A percentile compares a stretch with the other conserved stretches of the same genome.
These are phyloP conservation scores for Fusarium virguliforme DNA, from an alignment of 2,329 filamentous ascomycete species.

Conservation along the genomic window DNA sequence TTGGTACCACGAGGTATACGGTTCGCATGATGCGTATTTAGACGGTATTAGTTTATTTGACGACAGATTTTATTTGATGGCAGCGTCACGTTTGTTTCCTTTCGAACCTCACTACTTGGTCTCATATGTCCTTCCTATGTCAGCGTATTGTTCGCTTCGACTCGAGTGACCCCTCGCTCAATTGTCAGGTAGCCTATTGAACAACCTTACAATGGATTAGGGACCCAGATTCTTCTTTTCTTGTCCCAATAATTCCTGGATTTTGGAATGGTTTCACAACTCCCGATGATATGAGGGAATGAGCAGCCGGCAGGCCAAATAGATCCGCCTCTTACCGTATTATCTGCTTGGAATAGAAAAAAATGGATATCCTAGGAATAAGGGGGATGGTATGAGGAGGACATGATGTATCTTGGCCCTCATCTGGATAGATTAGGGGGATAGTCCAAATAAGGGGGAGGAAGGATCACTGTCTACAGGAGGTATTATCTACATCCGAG, in stretches of 20 bases:
- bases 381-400: constrained; percentile 32
- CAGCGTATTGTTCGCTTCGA: constrained; percentile 21
- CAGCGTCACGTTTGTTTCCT: not conserved
- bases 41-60: constrained; percentile 45
- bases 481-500: constrained; percentile 30
- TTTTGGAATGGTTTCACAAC: constrained; percentile 40
- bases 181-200: too few relatives aligned
- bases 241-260: not conserved
- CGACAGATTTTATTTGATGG: constrained; percentile 36
- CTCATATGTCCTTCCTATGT: constrained; percentile 34
- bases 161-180: too few relatives aligned
- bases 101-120: constrained; percentile 20
- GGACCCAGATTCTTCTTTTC: too few relatives aligned
- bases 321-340: constrained; percentile 48
- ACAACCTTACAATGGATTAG: too few relatives aligned
- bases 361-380: constrained; percentile 20
- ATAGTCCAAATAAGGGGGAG: constrained; percentile 28
- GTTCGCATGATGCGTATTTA: constrained; percentile 49
- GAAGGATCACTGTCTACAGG: constrained; percentile 42
- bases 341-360: constrained; percentile 26
- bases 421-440: constrained; percentile 20
- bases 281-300: constrained; percentile 53
- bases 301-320: constrained; percentile 49
- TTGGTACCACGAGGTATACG: constrained; percentile 37
- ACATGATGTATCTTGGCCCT: constrained; percentile 38